Evolutionary conservation across 257 asterid species (phyloP), one percentile per base, ranked within the genome.

Genomic region (Anisodus tanguticus): DNA sequence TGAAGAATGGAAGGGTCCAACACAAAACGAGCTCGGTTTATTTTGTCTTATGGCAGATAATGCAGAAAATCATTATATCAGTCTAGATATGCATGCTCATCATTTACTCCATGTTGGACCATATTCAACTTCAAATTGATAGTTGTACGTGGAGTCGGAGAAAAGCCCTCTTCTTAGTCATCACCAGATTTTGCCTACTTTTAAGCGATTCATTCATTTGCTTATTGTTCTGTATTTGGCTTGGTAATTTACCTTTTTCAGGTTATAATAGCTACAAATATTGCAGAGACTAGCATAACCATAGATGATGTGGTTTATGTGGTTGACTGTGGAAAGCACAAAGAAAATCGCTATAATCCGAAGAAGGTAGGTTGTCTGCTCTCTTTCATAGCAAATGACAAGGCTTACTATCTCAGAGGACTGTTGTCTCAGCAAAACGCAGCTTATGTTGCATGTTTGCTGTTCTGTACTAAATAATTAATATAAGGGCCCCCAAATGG

Each of bases 281-380:
- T 96, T 89, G 99, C 99, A 66, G 99, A 96, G 90, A 94, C 99
- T 83, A 96, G 99, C 91, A 93, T 95, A 88, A 95, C 99, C 74
- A 94, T 95, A 86, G 99, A 95, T 86, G 99, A 94, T 72, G 92
- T 94, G 84, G 97, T 96, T 63, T 94, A 94, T 92, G 99, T 96
- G 90, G 92, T 96, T 41, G 99, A 96, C 88, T 86, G 93, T 88
- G 99, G 99, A 86, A 96, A 92, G 91, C 99, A 96, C 79, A 96
- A 96, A 91, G 99, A 96, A 92, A 94, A 91, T 87, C 99, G 94
- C 74, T 96, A 92, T 85, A 94, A 94, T 86, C 99, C 99, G 53
- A 90, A 88, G 86, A 96, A 94, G 99, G 99, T 92, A 78, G 11
- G 87, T 88, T 53, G 17, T 53, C 49, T 77, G 49, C 81, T 53